Base-by-base conservation (phyloP, 2,329 filamentous ascomycete genomes). In the Botrytis porri region DNA sequence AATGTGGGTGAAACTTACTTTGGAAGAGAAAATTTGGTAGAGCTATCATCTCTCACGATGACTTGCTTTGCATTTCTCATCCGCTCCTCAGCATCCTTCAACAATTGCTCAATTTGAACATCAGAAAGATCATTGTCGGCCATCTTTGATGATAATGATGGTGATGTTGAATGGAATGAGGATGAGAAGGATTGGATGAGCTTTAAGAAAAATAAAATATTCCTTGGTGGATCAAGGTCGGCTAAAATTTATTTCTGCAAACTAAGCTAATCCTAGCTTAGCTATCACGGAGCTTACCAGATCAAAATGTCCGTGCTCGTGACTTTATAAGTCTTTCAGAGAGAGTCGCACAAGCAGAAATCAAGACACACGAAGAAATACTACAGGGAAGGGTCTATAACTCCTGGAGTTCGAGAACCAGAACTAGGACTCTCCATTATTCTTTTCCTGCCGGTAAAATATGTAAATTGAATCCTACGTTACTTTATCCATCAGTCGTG, bases 61-160 rank as follows among this genome's bases (percentile, higher is more conserved):
- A 70, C 72, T 73, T 48, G 57, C 71, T 73, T 77, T 81, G 80
- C 75, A 83, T 83, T 77, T 83, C 81, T 79, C 73, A 92, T 82
- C 75, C 90, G 86, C 74, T 82, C 81, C 78, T 92, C 89, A 72
- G 91, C 90, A 81, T 91, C 86, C 71, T 85, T 84, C 69, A 93
- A 85, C 72, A 93, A 84, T 79, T 87, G 83, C 71, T 89, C 86
- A 69, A 93, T 87, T 79, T 91, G 87, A 76, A 88, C 86, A 80
- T 92, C 89, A 54, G 86, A 88, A 75, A 92, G 82, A 70, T 86
- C 85, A 70, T 85, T 83, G 60, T 79, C 79, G 25, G 76, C 76
- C 77, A 80, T 80, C 54, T 43, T 76, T 57, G 22, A 41, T 69
- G 69, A 35, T 65, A 66, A 29, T 60, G 57, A 57, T 63, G 20